Base-by-base conservation (phyloP, 208 protist genomes). In the Novymonas esmeraldas region DNA sequence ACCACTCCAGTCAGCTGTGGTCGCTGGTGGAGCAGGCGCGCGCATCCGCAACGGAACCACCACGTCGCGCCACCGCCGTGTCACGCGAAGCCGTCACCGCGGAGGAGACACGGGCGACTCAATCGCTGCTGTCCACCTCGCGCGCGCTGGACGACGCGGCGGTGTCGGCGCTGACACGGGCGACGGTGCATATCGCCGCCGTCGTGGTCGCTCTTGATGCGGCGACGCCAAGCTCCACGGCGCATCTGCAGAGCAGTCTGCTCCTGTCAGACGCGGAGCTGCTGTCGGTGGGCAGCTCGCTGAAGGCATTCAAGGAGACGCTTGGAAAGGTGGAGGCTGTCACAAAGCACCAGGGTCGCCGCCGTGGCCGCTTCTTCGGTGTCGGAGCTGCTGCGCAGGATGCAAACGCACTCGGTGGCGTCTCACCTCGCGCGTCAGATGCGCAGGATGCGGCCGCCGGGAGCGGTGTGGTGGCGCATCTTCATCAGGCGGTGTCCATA, bases 231-330 rank as follows among this genome's bases (percentile, higher is more conserved):
- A 69, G 61, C 48, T 73, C 80, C 10, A 57, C 59, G 0, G 69
- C 42, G 6, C 62, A 84, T 13, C 34, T 90, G 29, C 85, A 94
- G 66, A 81, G 75, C 50, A 64, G 48, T 1, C 64, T 94, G 1
- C 73, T 94, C 3, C 79, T 94, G 6, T 85, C 79, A 0, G 90
- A 95, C 57, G 90, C 85, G 0, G 84, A 95, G 56, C 70, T 95
- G 4, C 48, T 87, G 3, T 85, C 86, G 2, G 80, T 77, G 0
- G 69, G 73, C 18, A 76, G 79, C 36, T 79, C 84, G 0, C 31
- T 81, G 18, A 89, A 79, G 39, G 79, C 82, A 7, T 73, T 92
- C 38, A 41, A 57, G 4, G 66, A 81, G 34, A 76, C 79, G 0
- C 57, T 92, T 2, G 45, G 1, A 4, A 73, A 77, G 36, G 62